Base-by-base conservation (phyloP, 176 grass and related monocot genomes). In the Eleusine indica region DNA sequence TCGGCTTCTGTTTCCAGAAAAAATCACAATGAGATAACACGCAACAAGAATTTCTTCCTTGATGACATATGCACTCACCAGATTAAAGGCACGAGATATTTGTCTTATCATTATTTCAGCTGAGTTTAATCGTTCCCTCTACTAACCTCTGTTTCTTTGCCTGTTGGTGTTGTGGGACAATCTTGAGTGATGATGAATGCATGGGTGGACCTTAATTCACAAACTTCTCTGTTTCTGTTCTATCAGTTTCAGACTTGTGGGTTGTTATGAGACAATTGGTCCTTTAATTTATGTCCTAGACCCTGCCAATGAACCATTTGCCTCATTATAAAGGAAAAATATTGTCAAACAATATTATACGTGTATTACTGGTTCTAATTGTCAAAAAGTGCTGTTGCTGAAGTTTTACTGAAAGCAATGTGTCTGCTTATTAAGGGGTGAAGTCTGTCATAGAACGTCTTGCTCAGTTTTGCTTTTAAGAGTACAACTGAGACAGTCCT, bases 261-360 rank as follows among this genome's bases (percentile, higher is more conserved):
- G 38, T 66, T 89, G 78, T 85, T 56, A 47, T 72, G 66, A 72
- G 44, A 40, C 39, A 81, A 77, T 51, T 68, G 39, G 73, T 41
- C 79, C 16, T 61, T 21, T 82, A n/a, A 43, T 73, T 43, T 83
- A 78, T 73, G 56, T 10, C 7, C 19, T 58, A 22, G 11, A 43
- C 16, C n/a, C 30, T 37, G 30, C n/a, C 39, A 16, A 78, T 61
- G 73, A 82, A 68, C 21, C 13, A 62, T 86, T 79, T 68, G 16
- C 6, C 73, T 21, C 25, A 79, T 43, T 79, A 73, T 63, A 73
- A 61, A 30, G 16, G 16, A 4, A 17, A 49, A 49, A 18, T 70
- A 61, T 73, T 57, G 30, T 90, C 70, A 85, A 78, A 14, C 60
- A 86, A 78, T 82, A 67, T 51, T 83, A n/a, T 82, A 86, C 60